These are phyloP conservation scores for Stereocaulon alpinum DNA, from an alignment of 495 filamentous ascomycete genomes.

Conservation along the genomic window DNA sequence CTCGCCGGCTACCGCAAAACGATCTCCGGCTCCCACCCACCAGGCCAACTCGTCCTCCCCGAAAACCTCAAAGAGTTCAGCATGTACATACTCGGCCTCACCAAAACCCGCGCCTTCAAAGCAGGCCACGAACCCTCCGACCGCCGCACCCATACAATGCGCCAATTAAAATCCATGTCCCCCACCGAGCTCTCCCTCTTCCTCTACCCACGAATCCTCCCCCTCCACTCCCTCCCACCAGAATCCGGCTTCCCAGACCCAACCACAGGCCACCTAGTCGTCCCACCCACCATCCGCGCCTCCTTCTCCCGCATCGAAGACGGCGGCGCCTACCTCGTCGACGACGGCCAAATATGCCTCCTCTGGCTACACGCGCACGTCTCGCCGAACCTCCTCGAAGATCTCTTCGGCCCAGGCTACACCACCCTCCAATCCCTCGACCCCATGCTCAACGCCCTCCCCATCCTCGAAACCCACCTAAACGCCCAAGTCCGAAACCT, in stretches of 20 bases:
- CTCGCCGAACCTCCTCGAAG: conserved; percentile 70
- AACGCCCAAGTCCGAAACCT: conserved; percentile 94
- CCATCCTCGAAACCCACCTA: conserved; percentile 80
- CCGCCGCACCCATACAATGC: conserved; percentile 80
- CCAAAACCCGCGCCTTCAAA: conserved; percentile 92
- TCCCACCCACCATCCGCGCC: conserved; percentile 60
- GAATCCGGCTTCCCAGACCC: conserved; percentile 76
- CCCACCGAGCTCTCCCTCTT: conserved; percentile 78
- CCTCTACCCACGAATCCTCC: conserved; percentile 88
- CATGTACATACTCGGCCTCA: conserved; percentile 90
- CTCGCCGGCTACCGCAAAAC: conserved; percentile 89
- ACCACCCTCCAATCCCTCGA: conserved; percentile 65
- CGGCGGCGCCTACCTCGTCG: conserved; percentile 93
- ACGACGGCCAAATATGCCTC: conserved; percentile 84
- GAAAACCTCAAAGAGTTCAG: conserved; percentile 94
- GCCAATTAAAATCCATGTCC: conserved; percentile 80
- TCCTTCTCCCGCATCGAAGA: conserved; percentile 85
- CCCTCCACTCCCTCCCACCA: conserved; percentile 71
- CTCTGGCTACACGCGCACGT: conserved; percentile 79
- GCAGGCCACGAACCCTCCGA: conserved; percentile 83
- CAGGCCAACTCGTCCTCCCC: conserved; percentile 87
- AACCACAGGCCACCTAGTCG: conserved; percentile 71
- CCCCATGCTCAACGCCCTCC: conserved; percentile 58
- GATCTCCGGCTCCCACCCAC: conserved; percentile 73
- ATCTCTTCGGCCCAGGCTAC: conserved; percentile 77